Evolutionary conservation across 2,329 filamentous ascomycete genomes (phyloP).

Genomic region (Trichoderma simmonsii): DNA sequence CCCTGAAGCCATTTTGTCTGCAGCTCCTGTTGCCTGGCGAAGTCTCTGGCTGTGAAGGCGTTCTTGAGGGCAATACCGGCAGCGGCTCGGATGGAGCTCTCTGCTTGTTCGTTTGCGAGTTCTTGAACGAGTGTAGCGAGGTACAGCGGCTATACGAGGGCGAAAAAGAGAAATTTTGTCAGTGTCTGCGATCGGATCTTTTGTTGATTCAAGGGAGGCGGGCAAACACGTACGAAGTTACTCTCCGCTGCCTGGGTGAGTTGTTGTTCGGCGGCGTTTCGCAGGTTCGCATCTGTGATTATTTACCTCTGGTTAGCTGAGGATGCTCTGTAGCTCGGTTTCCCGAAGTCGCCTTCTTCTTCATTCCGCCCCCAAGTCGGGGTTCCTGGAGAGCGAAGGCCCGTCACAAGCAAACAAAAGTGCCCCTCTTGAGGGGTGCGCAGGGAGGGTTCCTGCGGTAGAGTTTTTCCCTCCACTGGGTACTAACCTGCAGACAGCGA

Average conservation of each 20-base stretch:
- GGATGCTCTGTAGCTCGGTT: constrained; percentile 20
- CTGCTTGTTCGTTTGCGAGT: constrained; percentile 83
- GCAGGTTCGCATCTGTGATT: constrained; percentile 74
- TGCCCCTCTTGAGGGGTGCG: neutral
- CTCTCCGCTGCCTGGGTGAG: constrained; percentile 87
- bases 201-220: neutral
- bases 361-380: neutral
- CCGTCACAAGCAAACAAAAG: neutral
- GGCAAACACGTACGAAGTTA: constrained; percentile 72
- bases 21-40: constrained; percentile 78
- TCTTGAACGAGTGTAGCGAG: constrained; percentile 89
- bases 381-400: neutral
- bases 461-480: constrained; percentile 13
- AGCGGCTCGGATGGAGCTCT: constrained; percentile 83
- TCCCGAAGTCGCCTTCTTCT: neutral
- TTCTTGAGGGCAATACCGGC: constrained; percentile 98
- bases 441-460: constrained; percentile 12
- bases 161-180: constrained; percentile 9
- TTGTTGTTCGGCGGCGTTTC: constrained; percentile 90
- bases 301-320: constrained; percentile 32
- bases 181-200: constrained; percentile 25
- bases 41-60: constrained; percentile 92
- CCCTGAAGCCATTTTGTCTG: constrained; percentile 90
- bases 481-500: constrained; percentile 88
- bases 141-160: constrained; percentile 70